A percentile compares a stretch with the other conserved stretches of the same genome.
phyloP scores from a whole-genome alignment of 2,329 filamentous ascomycete genomes.

The Pochonia chlamydosporia region DNA sequence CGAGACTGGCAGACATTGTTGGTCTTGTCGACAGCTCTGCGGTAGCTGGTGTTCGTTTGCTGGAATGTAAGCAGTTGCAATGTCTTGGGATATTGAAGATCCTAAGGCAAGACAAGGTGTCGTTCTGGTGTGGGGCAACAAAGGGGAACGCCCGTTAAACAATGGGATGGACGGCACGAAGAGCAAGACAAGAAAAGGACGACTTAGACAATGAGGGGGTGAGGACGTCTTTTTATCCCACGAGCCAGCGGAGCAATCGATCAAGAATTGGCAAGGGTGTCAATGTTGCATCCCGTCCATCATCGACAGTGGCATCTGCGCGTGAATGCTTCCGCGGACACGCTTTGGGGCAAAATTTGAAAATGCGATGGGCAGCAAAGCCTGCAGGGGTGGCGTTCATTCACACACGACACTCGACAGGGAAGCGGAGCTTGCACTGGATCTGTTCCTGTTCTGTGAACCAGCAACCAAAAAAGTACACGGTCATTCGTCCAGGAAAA shows the following conservation, averaged over 20 bases:
- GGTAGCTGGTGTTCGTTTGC: not conserved
- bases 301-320: not conserved
- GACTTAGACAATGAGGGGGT: not conserved
- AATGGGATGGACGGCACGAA: slow-evolving; percentile 3
- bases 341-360: slow-evolving; percentile 1
- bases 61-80: not conserved
- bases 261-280: slow-evolving; percentile 2
- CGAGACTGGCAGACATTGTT: slow-evolving; percentile 5
- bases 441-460: too few species aligned
- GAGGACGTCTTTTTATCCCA: slow-evolving; percentile 9
- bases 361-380: not conserved
- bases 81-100: slow-evolving; percentile 1
- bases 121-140: not conserved
- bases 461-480: not conserved
- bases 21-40: not conserved
- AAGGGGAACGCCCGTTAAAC: slow-evolving; percentile 2
- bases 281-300: slow-evolving; percentile 5
- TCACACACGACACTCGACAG: not conserved
- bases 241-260: slow-evolving; percentile 3
- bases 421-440: slow-evolving; percentile 4
- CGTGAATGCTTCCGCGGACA: not conserved
- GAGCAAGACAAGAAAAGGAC: not conserved
- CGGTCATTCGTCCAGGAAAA: not conserved
- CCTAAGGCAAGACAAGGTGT: not conserved
- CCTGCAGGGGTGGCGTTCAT: slow-evolving; percentile 4